Evolutionary conservation across 306 rosid species (phyloP).

Genomic region (Acacia confusa): DNA sequence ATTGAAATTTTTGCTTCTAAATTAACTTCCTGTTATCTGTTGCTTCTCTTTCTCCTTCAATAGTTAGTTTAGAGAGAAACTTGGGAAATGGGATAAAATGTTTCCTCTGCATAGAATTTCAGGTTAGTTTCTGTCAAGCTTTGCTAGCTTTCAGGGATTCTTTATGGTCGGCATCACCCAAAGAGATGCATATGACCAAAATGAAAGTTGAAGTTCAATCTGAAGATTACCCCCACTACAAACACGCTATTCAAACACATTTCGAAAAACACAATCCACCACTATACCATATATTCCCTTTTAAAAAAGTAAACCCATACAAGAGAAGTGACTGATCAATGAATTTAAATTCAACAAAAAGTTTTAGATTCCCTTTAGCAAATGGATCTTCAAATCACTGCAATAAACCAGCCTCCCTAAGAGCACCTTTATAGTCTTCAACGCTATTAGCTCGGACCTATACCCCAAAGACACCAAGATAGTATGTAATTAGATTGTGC

Average conservation of each 20-base stretch:
- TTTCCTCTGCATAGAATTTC: background rate
- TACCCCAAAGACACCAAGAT: background rate
- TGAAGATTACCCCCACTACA: background rate
- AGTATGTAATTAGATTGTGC: background rate
- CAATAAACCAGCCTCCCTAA: slow-evolving; percentile 54
- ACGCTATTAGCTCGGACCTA: slow-evolving; percentile 36
- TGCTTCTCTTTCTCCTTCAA: background rate
- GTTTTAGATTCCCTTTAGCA: background rate
- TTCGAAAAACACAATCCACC: background rate
- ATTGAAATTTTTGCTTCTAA: background rate
- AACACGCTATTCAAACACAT: background rate
- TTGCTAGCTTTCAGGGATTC: background rate
- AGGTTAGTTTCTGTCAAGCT: background rate
- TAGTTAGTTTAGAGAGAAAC: background rate
- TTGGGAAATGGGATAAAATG: background rate
- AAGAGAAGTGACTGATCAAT: background rate
- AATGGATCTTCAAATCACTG: background rate
- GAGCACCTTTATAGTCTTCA: slow-evolving; percentile 51
- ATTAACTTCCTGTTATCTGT: background rate
- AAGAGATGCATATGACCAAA: background rate
- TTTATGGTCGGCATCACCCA: background rate
- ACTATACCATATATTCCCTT: background rate
- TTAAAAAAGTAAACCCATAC: background rate
- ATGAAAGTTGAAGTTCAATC: slow-evolving; percentile 5
- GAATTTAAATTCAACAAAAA: background rate